Evolutionary conservation across 257 asterid species (phyloP).

Genomic region (Euphrasia confusa): DNA sequence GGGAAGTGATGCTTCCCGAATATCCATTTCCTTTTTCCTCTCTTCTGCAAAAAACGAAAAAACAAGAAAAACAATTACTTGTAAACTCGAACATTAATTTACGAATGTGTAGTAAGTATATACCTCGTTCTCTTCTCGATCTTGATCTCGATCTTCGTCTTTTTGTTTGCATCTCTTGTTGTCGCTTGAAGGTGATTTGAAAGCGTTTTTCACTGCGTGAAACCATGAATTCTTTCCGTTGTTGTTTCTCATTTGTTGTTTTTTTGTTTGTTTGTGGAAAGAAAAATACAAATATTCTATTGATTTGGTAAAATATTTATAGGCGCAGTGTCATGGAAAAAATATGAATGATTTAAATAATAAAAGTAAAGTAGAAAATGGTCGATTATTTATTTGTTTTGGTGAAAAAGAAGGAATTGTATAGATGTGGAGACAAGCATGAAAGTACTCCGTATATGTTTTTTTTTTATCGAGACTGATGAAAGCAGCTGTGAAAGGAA

Average conservation of each 20-base stretch:
- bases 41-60: constrained; percentile 37
- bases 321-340: constrained; percentile 3
- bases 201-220: constrained; percentile 60
- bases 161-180: constrained; percentile 37
- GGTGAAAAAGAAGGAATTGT: not conserved
- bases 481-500: constrained; percentile 45
- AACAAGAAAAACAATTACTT: not conserved
- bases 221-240: constrained; percentile 63
- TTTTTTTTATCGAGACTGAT: constrained; percentile 40
- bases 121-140: constrained; percentile 30
- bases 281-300: not conserved
- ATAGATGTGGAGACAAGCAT: constrained; percentile 26
- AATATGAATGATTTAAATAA: constrained; percentile 1
- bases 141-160: constrained; percentile 36
- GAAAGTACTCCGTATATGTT: constrained; percentile 28
- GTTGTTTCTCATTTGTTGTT: constrained; percentile 49
- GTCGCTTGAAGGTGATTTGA: constrained; percentile 56
- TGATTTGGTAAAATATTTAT: not conserved
- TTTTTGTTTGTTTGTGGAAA: not conserved
- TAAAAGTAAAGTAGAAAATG: no score
- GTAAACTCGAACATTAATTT: not conserved
- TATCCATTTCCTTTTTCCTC: constrained; percentile 71
- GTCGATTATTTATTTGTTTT: not conserved
- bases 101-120: not conserved
- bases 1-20: constrained; percentile 34